Evolutionary conservation across 257 asterid genomes (phyloP).

Genomic region (Leonotis leonurus): DNA sequence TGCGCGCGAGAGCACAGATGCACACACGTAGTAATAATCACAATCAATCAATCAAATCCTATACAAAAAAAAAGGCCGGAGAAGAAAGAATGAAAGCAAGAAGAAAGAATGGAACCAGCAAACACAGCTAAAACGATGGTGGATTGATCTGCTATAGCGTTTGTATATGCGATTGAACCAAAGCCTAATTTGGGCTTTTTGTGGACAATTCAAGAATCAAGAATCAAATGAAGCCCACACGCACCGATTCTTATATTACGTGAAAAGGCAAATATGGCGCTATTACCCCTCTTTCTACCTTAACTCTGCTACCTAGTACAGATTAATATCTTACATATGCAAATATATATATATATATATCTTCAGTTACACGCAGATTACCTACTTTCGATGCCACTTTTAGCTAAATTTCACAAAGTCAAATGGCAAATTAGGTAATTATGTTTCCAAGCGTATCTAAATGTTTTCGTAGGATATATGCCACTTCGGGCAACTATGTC

Average conservation of each 20-base stretch:
- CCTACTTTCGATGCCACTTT: not conserved
- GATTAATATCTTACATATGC: not conserved
- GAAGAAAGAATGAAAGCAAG: not conserved
- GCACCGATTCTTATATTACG: not conserved
- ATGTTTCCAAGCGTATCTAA: not conserved
- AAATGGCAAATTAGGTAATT: not conserved
- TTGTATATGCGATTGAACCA: slow-evolving; percentile 15
- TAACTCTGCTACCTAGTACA: not conserved
- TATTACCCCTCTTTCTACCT: slow-evolving; percentile 6
- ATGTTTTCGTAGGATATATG: not conserved
- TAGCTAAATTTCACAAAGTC: not conserved
- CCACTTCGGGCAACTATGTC: too few relatives aligned
- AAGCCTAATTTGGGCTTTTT: slow-evolving; percentile 18
- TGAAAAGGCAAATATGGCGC: slow-evolving; percentile 3
- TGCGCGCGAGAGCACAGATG: not conserved
- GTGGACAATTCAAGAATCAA: slow-evolving; percentile 12
- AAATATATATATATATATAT: too few relatives aligned
- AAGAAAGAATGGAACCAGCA: not conserved
- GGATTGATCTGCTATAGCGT: not conserved
- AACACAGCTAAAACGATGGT: slow-evolving; percentile 15
- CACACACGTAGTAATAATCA: not conserved
- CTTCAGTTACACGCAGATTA: not conserved
- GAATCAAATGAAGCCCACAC: not conserved
- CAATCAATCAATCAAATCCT: not conserved
- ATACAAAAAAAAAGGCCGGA: not conserved